These are phyloP conservation scores for Nemania diffusa DNA, from an alignment of 2,329 filamentous ascomycete genomes.

Conservation along the genomic window DNA sequence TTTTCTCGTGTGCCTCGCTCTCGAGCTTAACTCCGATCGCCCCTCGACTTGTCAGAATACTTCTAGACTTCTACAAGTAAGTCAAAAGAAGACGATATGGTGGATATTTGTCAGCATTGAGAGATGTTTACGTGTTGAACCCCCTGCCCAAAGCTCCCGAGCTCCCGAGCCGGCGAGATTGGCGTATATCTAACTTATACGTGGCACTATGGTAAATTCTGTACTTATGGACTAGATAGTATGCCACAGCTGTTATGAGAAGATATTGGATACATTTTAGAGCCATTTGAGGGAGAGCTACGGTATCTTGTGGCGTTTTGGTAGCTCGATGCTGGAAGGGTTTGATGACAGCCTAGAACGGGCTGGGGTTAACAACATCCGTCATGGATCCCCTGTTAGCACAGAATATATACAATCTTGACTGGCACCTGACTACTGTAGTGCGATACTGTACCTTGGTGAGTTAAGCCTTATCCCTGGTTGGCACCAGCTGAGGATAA, in stretches of 20 bases:
- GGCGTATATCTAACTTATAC: not conserved
- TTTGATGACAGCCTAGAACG: conserved; percentile 1
- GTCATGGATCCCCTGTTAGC: conserved; percentile 35
- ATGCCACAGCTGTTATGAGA: not conserved
- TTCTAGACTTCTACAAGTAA: not conserved
- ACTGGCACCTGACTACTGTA: conserved; percentile 1
- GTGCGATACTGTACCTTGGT: not conserved
- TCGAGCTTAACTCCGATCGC: not conserved
- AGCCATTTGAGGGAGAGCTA: not conserved
- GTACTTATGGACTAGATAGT: not conserved
- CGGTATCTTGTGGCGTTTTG: not conserved
- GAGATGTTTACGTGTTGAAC: not conserved
- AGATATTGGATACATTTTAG: not conserved
- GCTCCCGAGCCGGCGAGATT: not conserved
- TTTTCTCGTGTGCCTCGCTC: not conserved
- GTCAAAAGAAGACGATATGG: not conserved
- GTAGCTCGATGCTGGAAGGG: conserved; percentile 1
- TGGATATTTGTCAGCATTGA: conserved; percentile 14
- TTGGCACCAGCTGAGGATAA: conserved; percentile 16
- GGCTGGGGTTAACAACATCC: conserved; percentile 21
- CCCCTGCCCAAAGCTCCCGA: not conserved
- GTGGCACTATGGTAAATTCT: not conserved
- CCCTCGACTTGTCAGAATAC: not conserved
- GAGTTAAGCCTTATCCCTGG: not conserved
- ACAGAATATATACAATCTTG: not conserved